phyloP scores from a whole-genome alignment of 2,329 filamentous ascomycete genomes.

The Emergomyces africanus region DNA sequence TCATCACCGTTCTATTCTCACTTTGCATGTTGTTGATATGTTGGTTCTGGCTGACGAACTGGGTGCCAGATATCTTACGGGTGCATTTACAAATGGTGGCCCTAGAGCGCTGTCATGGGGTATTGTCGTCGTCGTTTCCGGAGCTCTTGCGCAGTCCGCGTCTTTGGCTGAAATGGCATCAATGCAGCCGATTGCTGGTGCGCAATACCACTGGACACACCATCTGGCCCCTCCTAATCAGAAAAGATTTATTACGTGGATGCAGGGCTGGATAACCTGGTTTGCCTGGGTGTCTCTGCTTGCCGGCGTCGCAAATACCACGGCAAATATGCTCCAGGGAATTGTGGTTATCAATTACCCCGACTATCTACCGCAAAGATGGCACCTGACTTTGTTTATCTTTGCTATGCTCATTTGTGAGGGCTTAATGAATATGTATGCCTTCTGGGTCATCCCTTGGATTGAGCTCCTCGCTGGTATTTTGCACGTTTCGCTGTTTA shows the following conservation, averaged over 20 bases:
- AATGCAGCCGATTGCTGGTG: slow-evolving; percentile 29
- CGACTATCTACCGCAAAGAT: slow-evolving; percentile 21
- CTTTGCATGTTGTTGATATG: neutral
- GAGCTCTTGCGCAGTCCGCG: slow-evolving; percentile 19
- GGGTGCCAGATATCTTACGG: slow-evolving; percentile 8
- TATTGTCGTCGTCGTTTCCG: slow-evolving; percentile 18
- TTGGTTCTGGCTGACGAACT: neutral
- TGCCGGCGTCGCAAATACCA: slow-evolving; percentile 23
- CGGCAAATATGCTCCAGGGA: slow-evolving; percentile 24
- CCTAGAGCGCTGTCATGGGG: slow-evolving; percentile 21
- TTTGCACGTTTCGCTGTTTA: slow-evolving; percentile 22
- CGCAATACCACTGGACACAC: slow-evolving; percentile 33
- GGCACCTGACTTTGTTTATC: slow-evolving; percentile 30
- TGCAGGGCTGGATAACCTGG: slow-evolving; percentile 30
- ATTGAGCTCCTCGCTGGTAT: slow-evolving; percentile 27
- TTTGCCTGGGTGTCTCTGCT: slow-evolving; percentile 28
- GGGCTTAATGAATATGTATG: slow-evolving; percentile 20
- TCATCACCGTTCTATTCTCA: neutral
- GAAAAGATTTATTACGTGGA: slow-evolving; percentile 22
- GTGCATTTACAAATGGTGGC: slow-evolving; percentile 29
- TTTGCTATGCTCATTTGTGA: slow-evolving; percentile 22
- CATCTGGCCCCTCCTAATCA: slow-evolving; percentile 19
- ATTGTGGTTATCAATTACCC: slow-evolving; percentile 21
- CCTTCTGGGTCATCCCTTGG: slow-evolving; percentile 29
- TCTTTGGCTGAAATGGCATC: slow-evolving; percentile 31